These are phyloP conservation scores for Cerrena zonata DNA, from an alignment of 1,284 basidiomycete species.

Conservation along the genomic window DNA sequence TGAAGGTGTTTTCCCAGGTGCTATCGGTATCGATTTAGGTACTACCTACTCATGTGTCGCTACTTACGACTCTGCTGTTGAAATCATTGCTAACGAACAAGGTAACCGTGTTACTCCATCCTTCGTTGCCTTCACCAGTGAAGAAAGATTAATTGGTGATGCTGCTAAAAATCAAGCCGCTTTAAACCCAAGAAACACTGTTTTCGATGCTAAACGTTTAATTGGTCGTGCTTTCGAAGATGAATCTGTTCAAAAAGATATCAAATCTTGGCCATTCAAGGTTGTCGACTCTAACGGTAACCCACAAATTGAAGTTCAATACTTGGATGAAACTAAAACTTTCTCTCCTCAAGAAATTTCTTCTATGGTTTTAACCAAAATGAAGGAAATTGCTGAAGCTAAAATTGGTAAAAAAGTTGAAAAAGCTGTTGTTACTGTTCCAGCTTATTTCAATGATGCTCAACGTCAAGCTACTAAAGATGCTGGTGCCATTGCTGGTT, in stretches of 20 bases:
- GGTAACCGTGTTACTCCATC: slow-evolving; percentile 98
- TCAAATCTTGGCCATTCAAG: slow-evolving; percentile 91
- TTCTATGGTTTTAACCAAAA: slow-evolving; percentile 96
- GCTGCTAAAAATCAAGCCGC: slow-evolving; percentile 97
- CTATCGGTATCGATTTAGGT: too few species aligned
- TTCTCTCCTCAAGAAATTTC: slow-evolving; percentile 98
- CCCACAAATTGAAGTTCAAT: slow-evolving; percentile 92
- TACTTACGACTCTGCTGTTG: too few species aligned
- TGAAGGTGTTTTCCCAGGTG: too few species aligned
- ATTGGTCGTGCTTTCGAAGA: slow-evolving; percentile 67
- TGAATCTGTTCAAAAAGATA: slow-evolving; percentile 48
- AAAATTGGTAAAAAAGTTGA: slow-evolving; percentile 94
- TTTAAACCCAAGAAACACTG: slow-evolving; percentile 93
- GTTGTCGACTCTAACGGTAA: slow-evolving; percentile 90
- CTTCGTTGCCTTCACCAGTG: slow-evolving; percentile 95
- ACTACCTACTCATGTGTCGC: too few species aligned
- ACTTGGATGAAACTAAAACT: slow-evolving; percentile 87
- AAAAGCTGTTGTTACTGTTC: slow-evolving; percentile 93
- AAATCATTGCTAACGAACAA: slow-evolving; percentile 99
- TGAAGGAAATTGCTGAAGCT: slow-evolving; percentile 99
- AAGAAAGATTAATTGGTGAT: too few species aligned
- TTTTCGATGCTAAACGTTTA: too few species aligned
- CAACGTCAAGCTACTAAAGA: slow-evolving; percentile 92
- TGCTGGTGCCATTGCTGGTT: slow-evolving; percentile 86
- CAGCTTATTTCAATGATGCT: too few species aligned